These are phyloP conservation scores for Sungouiella blattae DNA, from an alignment of 805 yeast species.

Conservation along the genomic window DNA sequence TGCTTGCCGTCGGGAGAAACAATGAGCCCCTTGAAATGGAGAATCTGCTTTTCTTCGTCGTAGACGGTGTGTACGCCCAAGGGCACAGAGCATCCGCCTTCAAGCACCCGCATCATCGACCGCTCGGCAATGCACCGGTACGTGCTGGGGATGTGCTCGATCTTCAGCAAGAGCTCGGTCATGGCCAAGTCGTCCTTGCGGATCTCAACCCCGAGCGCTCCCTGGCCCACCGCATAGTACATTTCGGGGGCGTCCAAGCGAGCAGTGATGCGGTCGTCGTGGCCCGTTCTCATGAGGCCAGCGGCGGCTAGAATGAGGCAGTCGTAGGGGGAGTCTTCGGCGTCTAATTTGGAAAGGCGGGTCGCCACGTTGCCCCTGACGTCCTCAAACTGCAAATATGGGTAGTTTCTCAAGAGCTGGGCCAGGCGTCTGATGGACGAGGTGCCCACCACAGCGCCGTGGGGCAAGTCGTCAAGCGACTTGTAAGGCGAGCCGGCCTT, in stretches of 20 bases:
- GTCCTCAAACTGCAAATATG: constrained; percentile 73
- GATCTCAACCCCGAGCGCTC: constrained; percentile 92
- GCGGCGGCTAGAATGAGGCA: constrained; percentile 92
- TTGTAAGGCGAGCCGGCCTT: constrained; percentile 59
- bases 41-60: constrained; percentile 36
- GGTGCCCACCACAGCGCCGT: constrained; percentile 86
- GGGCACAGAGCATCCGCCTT: constrained; percentile 98
- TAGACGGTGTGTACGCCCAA: constrained; percentile 79
- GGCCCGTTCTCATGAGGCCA: constrained; percentile 72
- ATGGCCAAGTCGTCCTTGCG: constrained; percentile 63
- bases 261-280: constrained; percentile 73
- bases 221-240: constrained; percentile 99
- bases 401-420: constrained; percentile 75
- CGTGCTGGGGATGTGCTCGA: constrained; percentile 65
- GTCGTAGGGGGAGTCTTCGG: constrained; percentile 53
- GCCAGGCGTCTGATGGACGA: constrained; percentile 93
- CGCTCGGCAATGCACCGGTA: constrained; percentile 86
- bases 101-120: constrained; percentile 77
- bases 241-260: constrained; percentile 70
- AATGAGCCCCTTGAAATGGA: constrained; percentile 67
- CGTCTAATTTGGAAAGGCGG: constrained; percentile 77
- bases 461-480: constrained; percentile 70
- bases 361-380: constrained; percentile 82
- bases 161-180: constrained; percentile 54
- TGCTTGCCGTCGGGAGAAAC: constrained; percentile 80